phyloP scores from a whole-genome alignment of 73 alveolate species.

The Effrenium voratum region DNA sequence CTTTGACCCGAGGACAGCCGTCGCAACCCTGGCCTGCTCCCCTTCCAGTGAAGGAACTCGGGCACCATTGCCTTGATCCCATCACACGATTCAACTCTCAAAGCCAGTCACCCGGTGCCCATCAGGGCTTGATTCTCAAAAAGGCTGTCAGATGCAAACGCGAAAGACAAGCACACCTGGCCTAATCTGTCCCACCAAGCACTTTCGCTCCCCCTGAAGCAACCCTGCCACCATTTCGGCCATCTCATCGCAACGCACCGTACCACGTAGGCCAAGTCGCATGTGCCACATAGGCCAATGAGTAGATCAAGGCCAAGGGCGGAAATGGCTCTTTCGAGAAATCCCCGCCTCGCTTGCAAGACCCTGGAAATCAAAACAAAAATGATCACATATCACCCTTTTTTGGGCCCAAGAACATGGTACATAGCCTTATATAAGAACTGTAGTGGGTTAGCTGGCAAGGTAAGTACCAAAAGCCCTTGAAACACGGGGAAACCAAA shows the following conservation, averaged over 20 bases:
- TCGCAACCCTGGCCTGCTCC: no score
- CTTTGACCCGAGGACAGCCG: no score
- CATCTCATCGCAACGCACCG: neutral
- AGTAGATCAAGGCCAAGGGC: constrained; percentile 88
- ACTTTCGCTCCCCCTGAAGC: constrained; percentile 66
- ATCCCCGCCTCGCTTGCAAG: neutral
- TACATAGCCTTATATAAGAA: neutral
- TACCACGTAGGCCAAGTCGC: constrained; percentile 35
- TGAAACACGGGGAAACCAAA: neutral
- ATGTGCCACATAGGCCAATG: constrained; percentile 82
- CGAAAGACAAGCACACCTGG: no score
- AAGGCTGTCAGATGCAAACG: no score
- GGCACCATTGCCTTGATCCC: constrained; percentile 67
- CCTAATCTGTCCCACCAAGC: no score
- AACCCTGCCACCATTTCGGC: constrained; percentile 76
- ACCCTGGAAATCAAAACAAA: no score
- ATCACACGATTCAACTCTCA: no score
- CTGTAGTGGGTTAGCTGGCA: no score
- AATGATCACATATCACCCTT: neutral
- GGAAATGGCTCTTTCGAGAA: constrained; percentile 52
- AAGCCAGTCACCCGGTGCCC: no score
- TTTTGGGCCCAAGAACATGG: neutral
- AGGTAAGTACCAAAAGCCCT: no score
- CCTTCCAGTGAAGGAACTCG: constrained; percentile 75
- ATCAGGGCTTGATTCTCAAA: no score